Base-by-base conservation (phyloP, 805 yeast genomes). In the Wickerhamomyces ciferrii region DNA sequence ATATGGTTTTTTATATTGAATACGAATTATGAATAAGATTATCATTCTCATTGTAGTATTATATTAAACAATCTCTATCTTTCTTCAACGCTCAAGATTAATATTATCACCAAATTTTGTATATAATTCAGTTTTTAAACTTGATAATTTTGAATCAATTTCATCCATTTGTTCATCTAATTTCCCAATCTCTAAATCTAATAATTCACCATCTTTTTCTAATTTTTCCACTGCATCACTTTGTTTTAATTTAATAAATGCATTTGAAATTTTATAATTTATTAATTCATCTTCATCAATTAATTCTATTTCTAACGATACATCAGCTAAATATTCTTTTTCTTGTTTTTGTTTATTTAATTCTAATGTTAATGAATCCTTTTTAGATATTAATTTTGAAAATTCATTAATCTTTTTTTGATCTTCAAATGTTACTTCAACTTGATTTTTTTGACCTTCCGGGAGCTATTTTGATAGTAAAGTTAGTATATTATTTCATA, bases 81-180 rank as follows among this genome's bases (percentile, higher is more conserved):
- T n/a, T n/a, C 27, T n/a, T 59, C 59, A 75, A 53, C 82, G 72
- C 62, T 92, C 99, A 42, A 92, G 69, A 62, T 91, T 91, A 61
- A 92, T 94, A 48, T 88, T 82, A 55, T 78, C 79, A 23, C 98
- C 99, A 61, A 92, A 94, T 63, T 87, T 89, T 17, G 87, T 88
- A 59, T 92, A 94, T 46, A 92, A 70, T n/a, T 72, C 74, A 31
- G 78, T 75, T 68, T 92, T 92, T 57, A 92, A 74, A 25, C 65
- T 75, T 10, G 65, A 63, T 64, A 92, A 70, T 48, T 76, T 68
- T 4, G 71, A 74, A 49, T 82, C 83, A 32, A 83, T 68, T 1
- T 61, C 71, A 2, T 72, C 78, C 31, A 86, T 70, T 48, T 74
- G 61, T 3, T 60, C 56, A 35, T 79, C 81, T 23, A 78, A 54